Evolutionary conservation across 2,329 filamentous ascomycete genomes (phyloP).

Genomic region (Trichoderma afroharzianum): DNA sequence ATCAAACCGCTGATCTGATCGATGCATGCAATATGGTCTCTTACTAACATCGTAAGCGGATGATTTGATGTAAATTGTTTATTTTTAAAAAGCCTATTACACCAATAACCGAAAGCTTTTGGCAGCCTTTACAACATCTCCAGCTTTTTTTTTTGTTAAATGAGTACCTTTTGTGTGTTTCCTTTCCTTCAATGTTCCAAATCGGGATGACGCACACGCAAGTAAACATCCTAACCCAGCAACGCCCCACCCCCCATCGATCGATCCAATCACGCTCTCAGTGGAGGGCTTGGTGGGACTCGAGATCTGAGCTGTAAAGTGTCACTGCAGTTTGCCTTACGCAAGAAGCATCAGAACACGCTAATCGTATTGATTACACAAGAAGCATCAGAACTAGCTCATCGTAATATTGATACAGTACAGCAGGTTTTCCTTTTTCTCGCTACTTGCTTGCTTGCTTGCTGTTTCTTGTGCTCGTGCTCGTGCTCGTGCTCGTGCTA

Average conservation of each 20-base stretch:
- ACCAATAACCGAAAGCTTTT: not conserved
- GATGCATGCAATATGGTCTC: not conserved
- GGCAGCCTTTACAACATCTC: not conserved
- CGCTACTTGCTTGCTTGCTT: not conserved
- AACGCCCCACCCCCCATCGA: slow-evolving; percentile 17
- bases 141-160: not conserved
- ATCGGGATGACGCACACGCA: slow-evolving; percentile 23
- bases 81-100: not conserved
- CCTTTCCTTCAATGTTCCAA: slow-evolving; percentile 23
- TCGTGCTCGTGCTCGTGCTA: not conserved
- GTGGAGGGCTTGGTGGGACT: not conserved
- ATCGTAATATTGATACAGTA: not conserved
- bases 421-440: not conserved
- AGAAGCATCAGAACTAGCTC: not conserved
- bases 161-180: slow-evolving; percentile 25
- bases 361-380: not conserved
- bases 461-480: not conserved
- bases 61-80: not conserved
- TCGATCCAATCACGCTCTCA: not conserved
- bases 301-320: not conserved
- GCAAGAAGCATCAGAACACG: not conserved
- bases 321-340: not conserved
- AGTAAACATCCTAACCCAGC: slow-evolving; percentile 24
- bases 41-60: not conserved
- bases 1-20: not conserved